phyloP scores from a whole-genome alignment of 345 rosid genomes.

The Sapria himalayana region DNA sequence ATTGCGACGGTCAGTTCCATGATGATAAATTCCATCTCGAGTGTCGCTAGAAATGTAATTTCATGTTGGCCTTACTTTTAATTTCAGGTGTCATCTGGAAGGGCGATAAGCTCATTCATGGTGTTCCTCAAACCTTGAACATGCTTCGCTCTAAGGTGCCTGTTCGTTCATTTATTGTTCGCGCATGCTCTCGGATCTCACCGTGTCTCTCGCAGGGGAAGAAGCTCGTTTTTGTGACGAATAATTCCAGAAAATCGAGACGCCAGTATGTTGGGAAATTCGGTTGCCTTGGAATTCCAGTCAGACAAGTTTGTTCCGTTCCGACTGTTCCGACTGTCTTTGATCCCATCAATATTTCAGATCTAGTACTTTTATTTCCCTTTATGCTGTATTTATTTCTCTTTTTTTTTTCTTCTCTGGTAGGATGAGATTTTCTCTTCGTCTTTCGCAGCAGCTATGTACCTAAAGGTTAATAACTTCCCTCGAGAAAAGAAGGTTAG shows the following conservation, averaged over 20 bases:
- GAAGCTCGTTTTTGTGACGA: slow-evolving; percentile 66
- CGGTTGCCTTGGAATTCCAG: slow-evolving; percentile 48
- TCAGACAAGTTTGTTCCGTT: slow-evolving; percentile 29
- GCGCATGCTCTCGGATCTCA: background rate
- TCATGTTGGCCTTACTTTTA: background rate
- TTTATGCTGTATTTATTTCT: background rate
- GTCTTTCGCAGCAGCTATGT: slow-evolving; percentile 85
- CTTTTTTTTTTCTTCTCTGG: background rate
- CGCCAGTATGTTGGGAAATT: slow-evolving; percentile 53
- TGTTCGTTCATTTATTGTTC: background rate
- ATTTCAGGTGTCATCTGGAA: slow-evolving; percentile 81
- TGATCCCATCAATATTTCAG: background rate
- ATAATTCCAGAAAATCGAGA: slow-evolving; percentile 64
- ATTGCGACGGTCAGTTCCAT: slow-evolving; percentile 32
- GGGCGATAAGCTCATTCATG: slow-evolving; percentile 61
- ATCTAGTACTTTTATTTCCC: background rate
- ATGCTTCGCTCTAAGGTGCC: slow-evolving; percentile 49
- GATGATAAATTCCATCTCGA: background rate
- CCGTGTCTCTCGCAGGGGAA: slow-evolving; percentile 72
- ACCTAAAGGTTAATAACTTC: slow-evolving; percentile 53
- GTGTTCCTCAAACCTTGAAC: slow-evolving; percentile 40
- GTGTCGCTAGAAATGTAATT: background rate
- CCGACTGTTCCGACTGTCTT: too few species aligned
- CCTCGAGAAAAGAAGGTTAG: slow-evolving; percentile 58
- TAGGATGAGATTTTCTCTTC: slow-evolving; percentile 91